Evolutionary conservation across 2,329 filamentous ascomycete species (phyloP), one percentile per base, ranked within the genome.

Genomic region (Sclerotiophoma versabilis): DNA sequence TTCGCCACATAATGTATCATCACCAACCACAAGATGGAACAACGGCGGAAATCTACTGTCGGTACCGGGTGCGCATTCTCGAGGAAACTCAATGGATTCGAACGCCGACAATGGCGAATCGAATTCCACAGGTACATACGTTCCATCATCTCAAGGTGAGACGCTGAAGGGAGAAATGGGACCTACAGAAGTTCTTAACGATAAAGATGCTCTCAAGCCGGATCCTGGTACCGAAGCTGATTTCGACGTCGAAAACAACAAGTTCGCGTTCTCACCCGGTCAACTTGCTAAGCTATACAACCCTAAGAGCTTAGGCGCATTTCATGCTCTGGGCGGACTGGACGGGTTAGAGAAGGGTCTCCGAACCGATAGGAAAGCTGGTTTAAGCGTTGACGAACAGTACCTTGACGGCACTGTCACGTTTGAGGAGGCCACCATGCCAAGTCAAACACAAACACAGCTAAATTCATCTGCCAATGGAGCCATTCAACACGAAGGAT

Each of bases 241-340:
- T 58, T 96, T 96, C 65, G 66, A 84, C 36, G 83, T 93, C 10
- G 82, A 88, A 5, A 68, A 74, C 49, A 96, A 95, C 71, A 88
- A 89, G 0, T 96, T 96, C 68, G 92, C 91, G 14, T 96, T 92
- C 71, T 86, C 87, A 2, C 87, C 87, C 10, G 92, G 93, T 12
- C 88, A 96, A 69, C 81, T 97, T 59, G 88, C 87, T 58, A 93
- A 93, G 76, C 77, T 95, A 6, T 80, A 92, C 45, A 93, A 93
- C 60, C 90, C 91, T 0, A 95, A 95, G 76, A 92, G 83, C 64
- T 79, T 90, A 56, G 80, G 84, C 22, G 90, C 90, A 4, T 92
- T 93, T 58, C 86, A 89, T 63, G 89, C 89, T 5, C 75, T 95
- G 2, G 91, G 91, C 49, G 91, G 91, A 42, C 71, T 93, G 5